Evolutionary conservation across 768 basidiomycete genomes (phyloP).

Genomic region (Collybia nuda): DNA sequence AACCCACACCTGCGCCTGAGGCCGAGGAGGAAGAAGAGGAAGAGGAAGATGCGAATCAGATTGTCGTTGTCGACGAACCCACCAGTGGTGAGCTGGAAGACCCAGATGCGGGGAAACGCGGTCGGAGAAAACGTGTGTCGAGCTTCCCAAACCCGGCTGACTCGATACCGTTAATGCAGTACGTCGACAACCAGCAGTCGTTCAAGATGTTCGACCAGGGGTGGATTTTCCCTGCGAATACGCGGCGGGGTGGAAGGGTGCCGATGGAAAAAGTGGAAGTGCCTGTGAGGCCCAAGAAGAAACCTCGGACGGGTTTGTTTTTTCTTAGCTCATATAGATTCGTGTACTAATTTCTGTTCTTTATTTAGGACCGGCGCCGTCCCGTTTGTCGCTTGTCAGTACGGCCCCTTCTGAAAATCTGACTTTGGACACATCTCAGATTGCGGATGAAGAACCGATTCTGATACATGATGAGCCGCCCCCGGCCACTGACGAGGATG

Average conservation of each 20-base stretch:
- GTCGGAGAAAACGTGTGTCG: conserved; percentile 6
- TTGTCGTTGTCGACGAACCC: neutral
- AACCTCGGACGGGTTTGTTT: conserved; percentile 43
- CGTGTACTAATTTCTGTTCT: neutral
- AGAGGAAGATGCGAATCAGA: neutral
- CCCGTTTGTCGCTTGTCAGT: conserved; percentile 46
- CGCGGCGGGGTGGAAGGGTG: conserved; percentile 60
- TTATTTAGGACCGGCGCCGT: conserved; percentile 27
- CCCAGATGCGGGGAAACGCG: conserved; percentile 20
- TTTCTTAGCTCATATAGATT: conserved; percentile 3
- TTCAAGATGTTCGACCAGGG: conserved; percentile 85
- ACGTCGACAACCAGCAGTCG: conserved; percentile 68
- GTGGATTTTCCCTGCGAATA: conserved; percentile 82
- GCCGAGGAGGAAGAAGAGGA: neutral
- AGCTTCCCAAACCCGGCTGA: conserved; percentile 24
- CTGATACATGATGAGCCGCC: too few species aligned
- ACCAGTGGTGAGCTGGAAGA: conserved; percentile 1
- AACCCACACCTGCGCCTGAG: too few species aligned
- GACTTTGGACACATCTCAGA: conserved; percentile 24
- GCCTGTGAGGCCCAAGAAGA: conserved; percentile 55
- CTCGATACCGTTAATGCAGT: conserved; percentile 60
- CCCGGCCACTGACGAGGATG: conserved; percentile 1
- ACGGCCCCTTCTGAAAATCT: conserved; percentile 48
- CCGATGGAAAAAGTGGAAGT: conserved; percentile 40
- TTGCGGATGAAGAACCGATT: conserved; percentile 18